Conservation (phyloP, 208 protist genomes). For the Strigomonas culicis region DNA sequence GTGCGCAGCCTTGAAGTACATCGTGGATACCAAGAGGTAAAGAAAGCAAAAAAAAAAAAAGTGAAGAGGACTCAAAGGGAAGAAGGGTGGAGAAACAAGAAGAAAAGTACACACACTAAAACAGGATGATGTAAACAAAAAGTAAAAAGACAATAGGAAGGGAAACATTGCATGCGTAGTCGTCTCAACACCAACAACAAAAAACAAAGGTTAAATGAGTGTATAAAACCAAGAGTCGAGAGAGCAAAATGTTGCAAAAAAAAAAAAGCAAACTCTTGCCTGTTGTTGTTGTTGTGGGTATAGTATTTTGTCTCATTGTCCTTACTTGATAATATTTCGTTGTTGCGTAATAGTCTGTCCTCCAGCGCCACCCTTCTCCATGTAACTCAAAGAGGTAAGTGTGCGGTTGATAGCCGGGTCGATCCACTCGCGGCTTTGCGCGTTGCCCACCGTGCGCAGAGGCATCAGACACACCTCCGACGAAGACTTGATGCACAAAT, state of each 20-base stretch:
- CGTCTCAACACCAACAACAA: not conserved
- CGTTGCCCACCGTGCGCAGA: not conserved
- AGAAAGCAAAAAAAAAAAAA: conserved; percentile 13
- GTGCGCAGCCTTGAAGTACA: conserved; percentile 42
- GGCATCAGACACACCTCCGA: too few species aligned
- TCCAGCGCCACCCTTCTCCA: not conserved
- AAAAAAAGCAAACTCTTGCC: conserved; percentile 4
- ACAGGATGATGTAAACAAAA: conserved; percentile 17
- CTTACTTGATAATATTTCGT: too few species aligned
- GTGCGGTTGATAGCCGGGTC: conserved; percentile 5
- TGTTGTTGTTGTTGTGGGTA: not conserved
- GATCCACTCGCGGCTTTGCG: not conserved
- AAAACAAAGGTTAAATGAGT: conserved; percentile 7
- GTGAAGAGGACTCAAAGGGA: not conserved
- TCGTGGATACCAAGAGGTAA: not conserved
- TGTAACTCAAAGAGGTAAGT: not conserved
- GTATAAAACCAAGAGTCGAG: not conserved
- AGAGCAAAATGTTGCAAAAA: conserved; percentile 12
- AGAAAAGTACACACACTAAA: conserved; percentile 4
- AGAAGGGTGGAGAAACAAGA: conserved; percentile 4
- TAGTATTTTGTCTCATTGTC: not conserved
- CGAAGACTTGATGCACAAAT: too few species aligned
- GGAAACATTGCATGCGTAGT: not conserved
- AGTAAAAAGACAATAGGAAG: conserved; percentile 9
- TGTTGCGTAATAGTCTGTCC: not conserved